Conservation (phyloP, 345 rosid species). For the Atalantia buxifolia region DNA sequence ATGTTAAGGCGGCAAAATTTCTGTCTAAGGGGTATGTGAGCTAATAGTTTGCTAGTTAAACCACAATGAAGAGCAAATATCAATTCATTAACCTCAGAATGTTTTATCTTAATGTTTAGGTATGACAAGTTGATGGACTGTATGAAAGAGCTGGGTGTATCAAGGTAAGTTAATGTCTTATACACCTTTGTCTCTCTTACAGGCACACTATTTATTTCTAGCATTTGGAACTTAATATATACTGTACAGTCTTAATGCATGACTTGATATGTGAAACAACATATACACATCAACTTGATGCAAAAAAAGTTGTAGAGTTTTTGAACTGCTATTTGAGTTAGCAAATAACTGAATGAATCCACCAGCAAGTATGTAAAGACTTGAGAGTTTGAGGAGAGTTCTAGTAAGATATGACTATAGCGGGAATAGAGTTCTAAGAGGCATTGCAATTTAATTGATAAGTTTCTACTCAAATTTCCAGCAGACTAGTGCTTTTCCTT, state of each 20-base stretch:
- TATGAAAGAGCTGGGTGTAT: slow-evolving; percentile 61
- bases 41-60: slow-evolving; percentile 6
- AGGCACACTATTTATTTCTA: background rate
- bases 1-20: slow-evolving; percentile 84
- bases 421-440: no score
- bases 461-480: background rate
- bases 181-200: background rate
- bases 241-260: background rate
- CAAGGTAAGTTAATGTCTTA: slow-evolving; percentile 46
- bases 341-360: background rate
- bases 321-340: background rate
- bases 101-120: slow-evolving; percentile 42
- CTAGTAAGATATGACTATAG: background rate
- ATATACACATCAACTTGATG: background rate
- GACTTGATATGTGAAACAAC: background rate
- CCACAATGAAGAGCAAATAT: background rate
- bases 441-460: background rate
- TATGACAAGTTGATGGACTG: slow-evolving; percentile 71
- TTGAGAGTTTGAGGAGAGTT: background rate
- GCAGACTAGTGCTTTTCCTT: background rate
- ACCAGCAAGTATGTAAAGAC: background rate
- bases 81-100: background rate
- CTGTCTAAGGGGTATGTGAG: slow-evolving; percentile 75
- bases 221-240: background rate
- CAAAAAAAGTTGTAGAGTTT: background rate